Evolutionary conservation across 225 moss, liverwort and hornwort species (phyloP).

Genomic region (Physcomitrellopsis africana): DNA sequence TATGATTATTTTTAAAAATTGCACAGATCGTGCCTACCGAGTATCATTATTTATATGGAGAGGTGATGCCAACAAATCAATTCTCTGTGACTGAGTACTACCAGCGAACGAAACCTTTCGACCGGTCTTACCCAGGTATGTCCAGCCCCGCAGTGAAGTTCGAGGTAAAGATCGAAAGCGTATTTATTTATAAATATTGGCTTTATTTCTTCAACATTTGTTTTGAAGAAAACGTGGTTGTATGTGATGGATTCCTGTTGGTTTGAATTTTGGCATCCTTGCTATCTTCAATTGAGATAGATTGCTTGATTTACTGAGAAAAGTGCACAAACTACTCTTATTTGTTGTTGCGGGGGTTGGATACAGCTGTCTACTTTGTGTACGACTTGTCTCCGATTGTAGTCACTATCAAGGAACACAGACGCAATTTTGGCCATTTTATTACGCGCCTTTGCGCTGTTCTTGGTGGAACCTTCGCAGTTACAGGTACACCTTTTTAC

Average conservation of each 20-base stretch:
- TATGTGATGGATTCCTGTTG: conserved; percentile 3
- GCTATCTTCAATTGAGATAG: conserved; percentile 7
- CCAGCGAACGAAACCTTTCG: conserved; percentile 63
- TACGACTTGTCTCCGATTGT: conserved; percentile 96
- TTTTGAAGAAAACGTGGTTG: neutral
- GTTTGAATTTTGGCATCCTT: conserved; percentile 26
- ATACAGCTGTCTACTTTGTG: conserved; percentile 92
- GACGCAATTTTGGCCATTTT: conserved; percentile 91
- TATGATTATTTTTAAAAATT: conserved; percentile 10
- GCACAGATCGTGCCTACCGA: conserved; percentile 93
- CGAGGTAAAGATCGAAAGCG: neutral
- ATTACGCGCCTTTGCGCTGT: conserved; percentile 94
- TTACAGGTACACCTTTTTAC: conserved; percentile 65
- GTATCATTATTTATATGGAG: conserved; percentile 77
- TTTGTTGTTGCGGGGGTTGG: conserved; percentile 25
- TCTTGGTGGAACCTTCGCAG: conserved; percentile 90
- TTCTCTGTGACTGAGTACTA: conserved; percentile 95
- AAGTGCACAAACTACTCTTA: conserved; percentile 16
- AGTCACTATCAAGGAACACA: conserved; percentile 81
- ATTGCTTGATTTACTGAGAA: neutral
- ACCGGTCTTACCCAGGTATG: conserved; percentile 91
- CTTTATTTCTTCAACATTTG: conserved; percentile 6
- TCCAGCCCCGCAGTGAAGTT: conserved; percentile 19
- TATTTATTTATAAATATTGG: conserved; percentile 6
- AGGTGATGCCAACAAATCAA: conserved; percentile 87